Evolutionary conservation across 495 filamentous ascomycete genomes (phyloP).

Genomic region (Aspergillus avenaceus): DNA sequence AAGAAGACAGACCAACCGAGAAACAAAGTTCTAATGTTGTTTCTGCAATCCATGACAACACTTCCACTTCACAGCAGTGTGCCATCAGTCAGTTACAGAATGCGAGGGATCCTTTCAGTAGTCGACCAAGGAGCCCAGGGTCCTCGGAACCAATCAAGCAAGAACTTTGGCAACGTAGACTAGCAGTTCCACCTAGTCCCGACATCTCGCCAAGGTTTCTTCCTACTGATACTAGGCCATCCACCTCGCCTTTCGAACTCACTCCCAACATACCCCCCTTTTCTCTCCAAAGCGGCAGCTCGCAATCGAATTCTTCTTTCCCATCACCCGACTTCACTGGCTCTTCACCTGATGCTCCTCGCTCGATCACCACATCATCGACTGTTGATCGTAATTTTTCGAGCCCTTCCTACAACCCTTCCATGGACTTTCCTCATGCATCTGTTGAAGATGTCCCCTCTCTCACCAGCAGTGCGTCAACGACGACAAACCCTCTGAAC

Average conservation of each 20-base stretch:
- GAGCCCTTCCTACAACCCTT: slow-evolving; percentile 52
- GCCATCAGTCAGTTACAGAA: slow-evolving; percentile 13
- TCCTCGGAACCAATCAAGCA: slow-evolving; percentile 24
- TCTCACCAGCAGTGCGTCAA: slow-evolving; percentile 80
- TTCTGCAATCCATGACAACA: neutral
- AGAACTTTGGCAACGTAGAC: slow-evolving; percentile 25
- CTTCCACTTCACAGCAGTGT: neutral
- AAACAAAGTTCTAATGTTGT: neutral
- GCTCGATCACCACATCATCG: slow-evolving; percentile 51
- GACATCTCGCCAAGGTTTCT: slow-evolving; percentile 42
- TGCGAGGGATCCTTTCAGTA: slow-evolving; percentile 19
- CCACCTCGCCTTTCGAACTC: slow-evolving; percentile 51
- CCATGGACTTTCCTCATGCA: slow-evolving; percentile 58
- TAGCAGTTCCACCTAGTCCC: slow-evolving; percentile 29
- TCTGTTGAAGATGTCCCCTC: slow-evolving; percentile 88
- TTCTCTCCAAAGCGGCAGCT: slow-evolving; percentile 36
- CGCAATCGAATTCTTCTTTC: slow-evolving; percentile 42
- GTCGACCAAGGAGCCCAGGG: slow-evolving; percentile 17
- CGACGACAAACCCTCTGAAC: slow-evolving; percentile 61
- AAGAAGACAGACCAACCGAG: slow-evolving; percentile 25
- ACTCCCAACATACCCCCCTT: slow-evolving; percentile 42
- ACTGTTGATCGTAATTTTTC: slow-evolving; percentile 41
- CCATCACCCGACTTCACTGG: slow-evolving; percentile 49
- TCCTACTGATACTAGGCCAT: slow-evolving; percentile 44
- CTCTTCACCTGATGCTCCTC: slow-evolving; percentile 50